Evolutionary conservation across 495 filamentous ascomycete genomes (phyloP).

Genomic region (Sphaerosporella brunnea): DNA sequence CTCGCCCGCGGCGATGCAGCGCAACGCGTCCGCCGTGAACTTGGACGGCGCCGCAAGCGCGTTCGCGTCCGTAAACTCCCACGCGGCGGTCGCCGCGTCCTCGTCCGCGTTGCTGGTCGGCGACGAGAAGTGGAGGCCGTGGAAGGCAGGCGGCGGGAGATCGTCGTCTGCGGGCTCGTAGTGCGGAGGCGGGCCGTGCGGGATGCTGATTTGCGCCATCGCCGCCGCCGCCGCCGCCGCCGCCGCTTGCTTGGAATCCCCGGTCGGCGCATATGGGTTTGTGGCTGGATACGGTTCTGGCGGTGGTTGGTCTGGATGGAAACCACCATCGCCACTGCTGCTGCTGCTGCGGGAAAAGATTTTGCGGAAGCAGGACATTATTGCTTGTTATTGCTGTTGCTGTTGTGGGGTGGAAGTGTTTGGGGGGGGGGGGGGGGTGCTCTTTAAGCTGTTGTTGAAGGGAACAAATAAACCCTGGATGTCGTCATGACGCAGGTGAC

Average conservation of each 20-base stretch:
- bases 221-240: too few species aligned
- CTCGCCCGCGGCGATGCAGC: constrained; percentile 17
- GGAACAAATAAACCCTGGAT: too few species aligned
- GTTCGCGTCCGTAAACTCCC: constrained; percentile 47
- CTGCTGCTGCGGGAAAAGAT: background rate
- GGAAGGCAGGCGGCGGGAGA: constrained; percentile 63
- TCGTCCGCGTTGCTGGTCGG: constrained; percentile 56
- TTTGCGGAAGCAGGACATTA: constrained; percentile 1
- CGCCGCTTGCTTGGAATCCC: too few species aligned
- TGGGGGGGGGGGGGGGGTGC: background rate
- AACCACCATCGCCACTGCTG: background rate
- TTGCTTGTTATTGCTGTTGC: too few species aligned
- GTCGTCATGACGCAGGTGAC: too few species aligned
- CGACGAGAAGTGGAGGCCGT: constrained; percentile 44
- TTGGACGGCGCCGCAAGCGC: constrained; percentile 43
- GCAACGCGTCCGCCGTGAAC: constrained; percentile 26
- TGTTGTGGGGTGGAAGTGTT: background rate
- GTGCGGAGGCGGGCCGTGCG: background rate
- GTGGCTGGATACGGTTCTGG: constrained; percentile 4
- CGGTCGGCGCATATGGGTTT: background rate
- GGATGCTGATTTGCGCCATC: too few species aligned
- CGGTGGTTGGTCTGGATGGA: constrained; percentile 6
- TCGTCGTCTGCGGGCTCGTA: constrained; percentile 19
- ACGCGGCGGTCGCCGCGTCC: constrained; percentile 51
- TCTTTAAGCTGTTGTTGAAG: background rate